Conservation (phyloP, 306 rosid genomes). For the Carpinus fangiana region DNA sequence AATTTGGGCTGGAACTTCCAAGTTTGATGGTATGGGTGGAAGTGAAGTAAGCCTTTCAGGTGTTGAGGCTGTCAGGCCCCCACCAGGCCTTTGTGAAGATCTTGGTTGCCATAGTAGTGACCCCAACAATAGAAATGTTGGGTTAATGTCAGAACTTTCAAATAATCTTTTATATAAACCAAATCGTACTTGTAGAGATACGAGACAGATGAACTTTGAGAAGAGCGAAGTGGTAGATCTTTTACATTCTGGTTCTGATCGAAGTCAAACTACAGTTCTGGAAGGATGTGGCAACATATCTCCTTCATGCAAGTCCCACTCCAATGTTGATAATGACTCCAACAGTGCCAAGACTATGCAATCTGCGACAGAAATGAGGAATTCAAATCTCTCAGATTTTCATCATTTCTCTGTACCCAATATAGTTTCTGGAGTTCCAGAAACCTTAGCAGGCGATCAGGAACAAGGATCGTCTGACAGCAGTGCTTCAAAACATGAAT, state of each 20-base stretch:
- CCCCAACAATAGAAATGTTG: conserved; percentile 7
- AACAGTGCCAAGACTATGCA: conserved; percentile 27
- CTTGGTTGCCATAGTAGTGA: conserved; percentile 20
- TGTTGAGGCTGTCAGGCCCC: conserved; percentile 21
- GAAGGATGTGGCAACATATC: conserved; percentile 22
- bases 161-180: conserved; percentile 9
- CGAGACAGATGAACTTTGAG: conserved; percentile 13
- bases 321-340: conserved; percentile 29
- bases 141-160: conserved; percentile 10
- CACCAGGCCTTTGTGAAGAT: conserved; percentile 14
- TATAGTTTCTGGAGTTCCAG: conserved; percentile 22
- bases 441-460: conserved; percentile 32
- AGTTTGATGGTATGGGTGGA: conserved; percentile 14
- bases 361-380: conserved; percentile 14
- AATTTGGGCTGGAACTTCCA: conserved; percentile 10
- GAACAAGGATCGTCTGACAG: conserved; percentile 30
- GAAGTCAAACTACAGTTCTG: conserved; percentile 5
- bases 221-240: conserved; percentile 19
- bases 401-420: conserved; percentile 28
- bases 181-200: conserved; percentile 1
- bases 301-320: conserved; percentile 25
- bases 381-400: conserved; percentile 3
- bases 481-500: conserved; percentile 27
- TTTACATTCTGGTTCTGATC: conserved; percentile 20
- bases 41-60: conserved; percentile 26